A percentile compares a stretch with the other conserved stretches of the same genome.
phyloP scores from a whole-genome alignment of 306 rosid genomes.

The Prunus mume region DNA sequence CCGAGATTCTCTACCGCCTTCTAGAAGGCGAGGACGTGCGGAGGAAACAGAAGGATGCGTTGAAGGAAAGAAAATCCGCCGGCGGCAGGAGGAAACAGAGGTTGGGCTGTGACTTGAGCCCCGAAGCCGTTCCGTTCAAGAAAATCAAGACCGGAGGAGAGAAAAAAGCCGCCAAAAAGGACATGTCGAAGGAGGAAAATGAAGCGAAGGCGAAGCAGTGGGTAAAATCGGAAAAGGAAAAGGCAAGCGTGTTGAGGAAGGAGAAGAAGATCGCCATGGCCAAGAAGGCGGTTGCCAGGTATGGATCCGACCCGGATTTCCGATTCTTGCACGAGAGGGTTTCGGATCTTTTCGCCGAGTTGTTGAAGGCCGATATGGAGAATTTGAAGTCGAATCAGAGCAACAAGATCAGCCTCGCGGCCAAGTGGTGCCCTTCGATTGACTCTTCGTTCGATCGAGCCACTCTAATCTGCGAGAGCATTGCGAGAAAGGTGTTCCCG shows the following conservation, averaged over 20 bases:
- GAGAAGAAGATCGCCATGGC: constrained; percentile 49
- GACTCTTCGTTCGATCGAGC: constrained; percentile 53
- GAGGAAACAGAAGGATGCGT: constrained; percentile 15
- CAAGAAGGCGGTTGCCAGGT: constrained; percentile 43
- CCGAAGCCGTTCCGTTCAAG: not conserved
- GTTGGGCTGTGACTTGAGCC: not conserved
- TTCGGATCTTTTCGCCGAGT: constrained; percentile 51
- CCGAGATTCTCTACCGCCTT: constrained; percentile 56
- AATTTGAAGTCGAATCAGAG: constrained; percentile 25
- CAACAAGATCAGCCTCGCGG: constrained; percentile 50
- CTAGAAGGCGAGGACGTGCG: constrained; percentile 45
- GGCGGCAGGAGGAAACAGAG: not conserved
- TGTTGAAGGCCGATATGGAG: constrained; percentile 46
- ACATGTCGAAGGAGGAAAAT: not conserved
- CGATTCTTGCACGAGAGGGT: constrained; percentile 40
- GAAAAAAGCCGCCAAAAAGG: not conserved
- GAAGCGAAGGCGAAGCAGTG: constrained; percentile 2
- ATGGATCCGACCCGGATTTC: constrained; percentile 30
- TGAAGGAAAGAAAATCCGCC: constrained; percentile 19
- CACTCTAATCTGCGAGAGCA: constrained; percentile 54
- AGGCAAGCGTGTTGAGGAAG: constrained; percentile 35
- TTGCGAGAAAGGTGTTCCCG: constrained; percentile 58
- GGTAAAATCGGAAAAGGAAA: constrained; percentile 28
- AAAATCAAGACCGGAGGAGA: not conserved
- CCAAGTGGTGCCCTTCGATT: constrained; percentile 80